Evolutionary conservation across 208 protist species (phyloP).

Genomic region (Trypanosoma rangeli): DNA sequence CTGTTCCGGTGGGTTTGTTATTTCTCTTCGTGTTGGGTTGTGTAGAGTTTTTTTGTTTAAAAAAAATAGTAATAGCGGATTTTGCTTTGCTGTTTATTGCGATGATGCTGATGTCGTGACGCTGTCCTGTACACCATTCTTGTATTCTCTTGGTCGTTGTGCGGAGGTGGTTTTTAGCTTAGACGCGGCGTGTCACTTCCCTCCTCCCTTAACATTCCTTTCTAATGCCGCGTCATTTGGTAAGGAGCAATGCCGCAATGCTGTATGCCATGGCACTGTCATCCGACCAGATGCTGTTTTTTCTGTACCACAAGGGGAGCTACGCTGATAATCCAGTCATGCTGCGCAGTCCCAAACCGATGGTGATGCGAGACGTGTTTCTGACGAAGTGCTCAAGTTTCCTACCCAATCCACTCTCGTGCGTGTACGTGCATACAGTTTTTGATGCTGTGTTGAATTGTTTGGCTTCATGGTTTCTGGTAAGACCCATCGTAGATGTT

Average conservation of each 20-base stretch:
- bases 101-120: neutral
- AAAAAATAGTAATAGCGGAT: no score
- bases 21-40: no score
- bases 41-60: no score
- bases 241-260: slow-evolving; percentile 34
- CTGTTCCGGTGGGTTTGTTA: no score
- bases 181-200: neutral
- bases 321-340: slow-evolving; percentile 81
- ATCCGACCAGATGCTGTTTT: slow-evolving; percentile 69
- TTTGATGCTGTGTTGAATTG: slow-evolving; percentile 68
- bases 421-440: slow-evolving; percentile 57
- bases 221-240: slow-evolving; percentile 23
- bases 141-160: neutral
- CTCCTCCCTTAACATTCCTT: no score
- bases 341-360: slow-evolving; percentile 73
- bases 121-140: neutral
- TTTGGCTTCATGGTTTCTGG: slow-evolving; percentile 48
- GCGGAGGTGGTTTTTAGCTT: neutral
- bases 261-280: slow-evolving; percentile 71
- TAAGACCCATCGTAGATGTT: slow-evolving; percentile 54
- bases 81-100: neutral
- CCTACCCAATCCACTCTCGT: slow-evolving; percentile 83
- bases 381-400: slow-evolving; percentile 53
- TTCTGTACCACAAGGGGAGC: slow-evolving; percentile 81
- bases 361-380: slow-evolving; percentile 88